These are phyloP conservation scores for Gardenia jasminoides DNA, from an alignment of 257 asterid genomes.

Conservation along the genomic window DNA sequence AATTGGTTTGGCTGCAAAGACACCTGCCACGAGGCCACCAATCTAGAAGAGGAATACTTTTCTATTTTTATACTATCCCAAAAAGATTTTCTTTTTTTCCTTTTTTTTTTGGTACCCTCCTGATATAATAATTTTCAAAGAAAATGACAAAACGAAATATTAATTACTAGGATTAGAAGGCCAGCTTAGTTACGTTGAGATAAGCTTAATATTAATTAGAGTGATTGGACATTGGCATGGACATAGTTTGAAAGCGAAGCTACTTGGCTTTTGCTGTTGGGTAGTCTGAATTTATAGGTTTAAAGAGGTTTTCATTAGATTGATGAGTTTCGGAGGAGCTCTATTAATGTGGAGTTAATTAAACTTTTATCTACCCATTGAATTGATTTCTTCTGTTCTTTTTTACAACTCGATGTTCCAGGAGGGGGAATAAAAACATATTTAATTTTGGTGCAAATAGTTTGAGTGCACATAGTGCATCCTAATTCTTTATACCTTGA, in stretches of 20 bases:
- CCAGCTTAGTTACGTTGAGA: background rate
- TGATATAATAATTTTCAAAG: background rate
- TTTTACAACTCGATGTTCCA: too few relatives aligned
- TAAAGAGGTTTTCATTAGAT: background rate
- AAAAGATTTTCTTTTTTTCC: too few relatives aligned
- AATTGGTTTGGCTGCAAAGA: background rate
- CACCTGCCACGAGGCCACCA: conserved; percentile 16
- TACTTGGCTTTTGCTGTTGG: background rate
- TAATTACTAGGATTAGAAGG: too few relatives aligned
- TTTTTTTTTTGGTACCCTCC: too few relatives aligned
- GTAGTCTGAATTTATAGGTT: too few relatives aligned
- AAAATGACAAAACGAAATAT: conserved; percentile 4
- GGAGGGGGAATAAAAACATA: too few relatives aligned
- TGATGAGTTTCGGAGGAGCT: background rate
- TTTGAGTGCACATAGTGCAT: too few relatives aligned
- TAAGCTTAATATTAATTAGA: background rate
- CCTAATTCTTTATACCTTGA: too few relatives aligned
- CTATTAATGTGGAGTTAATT: background rate
- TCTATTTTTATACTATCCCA: background rate
- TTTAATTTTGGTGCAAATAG: too few relatives aligned
- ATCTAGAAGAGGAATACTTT: conserved; percentile 1
- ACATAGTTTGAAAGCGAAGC: background rate
- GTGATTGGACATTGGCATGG: background rate
- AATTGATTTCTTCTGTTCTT: too few relatives aligned
- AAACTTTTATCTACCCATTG: too few relatives aligned